These are phyloP conservation scores for Corrigiola litoralis DNA, from an alignment of 179 eudicot species.

Conservation along the genomic window DNA sequence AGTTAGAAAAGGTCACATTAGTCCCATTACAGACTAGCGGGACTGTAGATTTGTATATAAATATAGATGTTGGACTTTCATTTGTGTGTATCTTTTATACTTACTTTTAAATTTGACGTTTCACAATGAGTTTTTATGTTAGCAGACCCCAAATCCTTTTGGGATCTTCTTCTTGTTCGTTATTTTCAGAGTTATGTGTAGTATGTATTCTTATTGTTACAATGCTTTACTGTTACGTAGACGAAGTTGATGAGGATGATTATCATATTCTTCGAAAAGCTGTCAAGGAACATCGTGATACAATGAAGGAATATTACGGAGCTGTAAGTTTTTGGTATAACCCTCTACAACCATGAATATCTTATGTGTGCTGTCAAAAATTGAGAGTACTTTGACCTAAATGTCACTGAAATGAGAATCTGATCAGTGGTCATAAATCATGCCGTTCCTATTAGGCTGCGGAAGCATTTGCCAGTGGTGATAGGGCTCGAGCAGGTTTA, in stretches of 20 bases:
- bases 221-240: constrained; percentile 4
- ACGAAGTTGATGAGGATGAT: constrained; percentile 27
- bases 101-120: too few relatives aligned
- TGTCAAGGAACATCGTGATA: constrained; percentile 35
- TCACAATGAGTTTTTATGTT: too few relatives aligned
- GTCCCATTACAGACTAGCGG: too few relatives aligned
- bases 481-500: constrained; percentile 22
- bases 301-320: constrained; percentile 36
- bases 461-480: constrained; percentile 38
- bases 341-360: neutral
- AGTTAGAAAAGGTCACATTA: too few relatives aligned
- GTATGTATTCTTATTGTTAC: neutral
- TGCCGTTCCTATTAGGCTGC: constrained; percentile 33
- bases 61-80: too few relatives aligned
- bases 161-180: too few relatives aligned
- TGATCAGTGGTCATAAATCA: constrained; percentile 3
- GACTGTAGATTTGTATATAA: too few relatives aligned
- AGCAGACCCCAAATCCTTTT: too few relatives aligned
- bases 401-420: neutral
- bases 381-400: neutral
- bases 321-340: constrained; percentile 30
- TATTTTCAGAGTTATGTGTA: too few relatives aligned
- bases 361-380: neutral
- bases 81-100: too few relatives aligned
- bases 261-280: constrained; percentile 38